Conservation (phyloP, 2,329 filamentous ascomycete genomes). For the Blastomyces silverae region DNA sequence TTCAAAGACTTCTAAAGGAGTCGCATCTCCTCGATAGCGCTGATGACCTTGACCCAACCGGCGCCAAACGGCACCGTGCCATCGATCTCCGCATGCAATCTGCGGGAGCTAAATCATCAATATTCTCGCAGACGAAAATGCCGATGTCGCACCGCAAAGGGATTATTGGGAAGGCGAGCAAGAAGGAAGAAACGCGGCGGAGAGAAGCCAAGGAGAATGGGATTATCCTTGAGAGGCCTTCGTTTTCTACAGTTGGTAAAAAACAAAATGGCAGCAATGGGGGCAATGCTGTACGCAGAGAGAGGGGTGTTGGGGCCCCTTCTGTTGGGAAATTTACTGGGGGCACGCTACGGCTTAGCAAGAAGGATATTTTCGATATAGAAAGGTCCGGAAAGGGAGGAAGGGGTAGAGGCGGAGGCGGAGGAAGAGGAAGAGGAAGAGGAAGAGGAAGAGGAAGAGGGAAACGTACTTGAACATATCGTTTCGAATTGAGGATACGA, state of each 20-base stretch:
- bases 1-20: conserved; percentile 84
- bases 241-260: conserved; percentile 32
- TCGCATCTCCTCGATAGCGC: conserved; percentile 92
- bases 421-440: conserved; percentile 4
- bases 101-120: conserved; percentile 68
- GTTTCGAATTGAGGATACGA: neutral
- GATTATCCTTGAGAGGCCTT: conserved; percentile 65
- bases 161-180: conserved; percentile 61
- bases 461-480: conserved; percentile 5
- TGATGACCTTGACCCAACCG: conserved; percentile 65
- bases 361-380: conserved; percentile 66
- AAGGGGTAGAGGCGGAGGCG: neutral
- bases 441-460: conserved; percentile 7
- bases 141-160: conserved; percentile 79
- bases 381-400: conserved; percentile 45
- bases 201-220: conserved; percentile 83
- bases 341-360: conserved; percentile 70
- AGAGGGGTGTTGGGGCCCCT: conserved; percentile 64
- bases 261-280: conserved; percentile 20
- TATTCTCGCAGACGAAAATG: conserved; percentile 77
- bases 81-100: conserved; percentile 76
- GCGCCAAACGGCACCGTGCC: conserved; percentile 71
- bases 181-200: conserved; percentile 63
- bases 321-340: conserved; percentile 72
- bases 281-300: conserved; percentile 41